Base-by-base conservation (phyloP, 2,329 filamentous ascomycete genomes). In the Alternaria ventricosa region DNA sequence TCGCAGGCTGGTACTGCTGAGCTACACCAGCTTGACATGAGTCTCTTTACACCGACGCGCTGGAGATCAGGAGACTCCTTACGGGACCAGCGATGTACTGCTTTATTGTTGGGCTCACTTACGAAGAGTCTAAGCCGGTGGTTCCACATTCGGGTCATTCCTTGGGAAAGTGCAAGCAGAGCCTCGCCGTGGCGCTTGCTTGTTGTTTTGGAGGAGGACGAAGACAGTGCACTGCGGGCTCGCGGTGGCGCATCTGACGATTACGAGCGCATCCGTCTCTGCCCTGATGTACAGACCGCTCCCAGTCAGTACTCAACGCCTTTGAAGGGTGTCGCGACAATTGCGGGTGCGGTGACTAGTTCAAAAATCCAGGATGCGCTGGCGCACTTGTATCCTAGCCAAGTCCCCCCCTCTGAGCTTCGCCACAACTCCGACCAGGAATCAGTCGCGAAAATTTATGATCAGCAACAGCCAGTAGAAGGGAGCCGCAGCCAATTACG, bases 311-410 rank as follows among this genome's bases (percentile, higher is more conserved):
- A 45, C 25, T 27, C 22, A 46, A 51, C 44, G 20, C 41, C 55
- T n/a, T 28, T 18, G 11, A 30, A 44, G 4, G 30, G 47, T 5
- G 45, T 47, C 12, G 30, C 49, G 8, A 30, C 49, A 20, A 59
- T 62, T 15, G 33, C 50, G 13, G 60, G 60, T 15, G 43, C 60
- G 9, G 44, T 62, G 6, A 62, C 55, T 6, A 50, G 30, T n/a
- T 62, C 55, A 9, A 62, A 51, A 13, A 18, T 62, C 13, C 60
- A 55, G 27, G 20, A 27, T 28, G 55, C 55, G 15, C 27, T 62
- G 41, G 20, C 55, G 18, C 23, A 20, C 18, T 62, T 62, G 13
- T 62, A 49, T n/a, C 55, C 55, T 30, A 43, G 41, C 3, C 20
- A 7, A 36, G 49, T 59, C 15, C 18, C 13, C 13, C 22, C 20